Evolutionary conservation across 2,329 filamentous ascomycete species (phyloP), one percentile per base, ranked within the genome.

Genomic region (Nigrograna mackinnonii): DNA sequence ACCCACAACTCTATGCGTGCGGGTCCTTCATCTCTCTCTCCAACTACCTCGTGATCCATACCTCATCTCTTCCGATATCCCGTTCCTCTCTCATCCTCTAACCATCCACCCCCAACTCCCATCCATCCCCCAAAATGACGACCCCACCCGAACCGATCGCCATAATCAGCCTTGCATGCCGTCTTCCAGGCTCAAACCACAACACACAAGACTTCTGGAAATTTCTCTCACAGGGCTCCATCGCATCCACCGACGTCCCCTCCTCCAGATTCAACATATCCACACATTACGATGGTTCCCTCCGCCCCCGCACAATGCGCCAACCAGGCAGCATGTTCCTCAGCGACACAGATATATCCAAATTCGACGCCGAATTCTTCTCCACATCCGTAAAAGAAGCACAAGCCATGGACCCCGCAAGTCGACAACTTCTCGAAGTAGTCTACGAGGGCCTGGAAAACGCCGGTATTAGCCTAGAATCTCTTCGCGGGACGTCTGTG

Each of bases 211-310:
- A 11, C 31, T 17, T 33, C 9, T 36, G 34, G 34, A 4, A 36
- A 7, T 16, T 36, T 22, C 34, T 36, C 20, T 17, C 11, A 11
- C 11, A 36, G 34, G 16, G 17, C 12, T 11, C 7, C 12, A 22
- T 20, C 6, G 34, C 6, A 12, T 16, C 11, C 2, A 12, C 41
- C 35, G 31, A 47, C 0, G 47, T 58, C 1, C 62, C 68, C 2
- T 9, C 44, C 20, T 40, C 52, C 0, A 41, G 71, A 0, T 73
- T 66, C 53, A 66, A 60, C 21, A 14, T 69, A n/a, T n/a, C n/a
- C n/a, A n/a, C n/a, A n/a, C n/a, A n/a, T n/a, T n/a, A n/a, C 1
- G 26, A 54, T 1, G 58, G 55, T 0, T 49, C 50, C 22, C 50
- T 49, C 32, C 36, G 43, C 28, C 16, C 41, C n/a, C n/a, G n/a